A percentile compares a stretch with the other conserved stretches of the same genome.
Conservation (phyloP, 768 basidiomycete species). For the Trametes cingulata region DNA sequence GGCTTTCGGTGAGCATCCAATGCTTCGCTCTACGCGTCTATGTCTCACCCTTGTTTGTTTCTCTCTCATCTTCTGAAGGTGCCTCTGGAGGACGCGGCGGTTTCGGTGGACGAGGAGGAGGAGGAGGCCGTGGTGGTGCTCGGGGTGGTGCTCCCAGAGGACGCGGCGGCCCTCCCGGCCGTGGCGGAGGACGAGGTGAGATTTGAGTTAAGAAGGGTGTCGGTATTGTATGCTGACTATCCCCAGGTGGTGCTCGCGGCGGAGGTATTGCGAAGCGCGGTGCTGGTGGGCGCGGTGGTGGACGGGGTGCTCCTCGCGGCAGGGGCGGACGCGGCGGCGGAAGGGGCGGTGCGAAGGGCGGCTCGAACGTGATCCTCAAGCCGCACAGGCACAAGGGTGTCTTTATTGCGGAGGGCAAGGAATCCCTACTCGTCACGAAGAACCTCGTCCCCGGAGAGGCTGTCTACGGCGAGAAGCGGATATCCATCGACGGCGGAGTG, state of each 20-base stretch:
- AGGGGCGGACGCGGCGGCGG: constrained; percentile 49
- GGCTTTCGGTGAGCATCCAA: constrained; percentile 33
- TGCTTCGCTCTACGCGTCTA: not conserved
- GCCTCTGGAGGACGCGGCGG: constrained; percentile 73
- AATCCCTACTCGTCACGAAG: constrained; percentile 94
- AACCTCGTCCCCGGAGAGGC: constrained; percentile 97
- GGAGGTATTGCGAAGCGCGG: constrained; percentile 31
- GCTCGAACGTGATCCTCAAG: constrained; percentile 88
- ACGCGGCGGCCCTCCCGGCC: constrained; percentile 30
- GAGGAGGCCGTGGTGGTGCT: constrained; percentile 23
- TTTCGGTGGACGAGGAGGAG: constrained; percentile 37
- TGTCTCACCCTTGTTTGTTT: not conserved
- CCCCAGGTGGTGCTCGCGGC: constrained; percentile 22
- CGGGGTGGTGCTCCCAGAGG: constrained; percentile 26
- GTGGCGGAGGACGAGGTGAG: constrained; percentile 27
- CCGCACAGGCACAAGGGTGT: constrained; percentile 94
- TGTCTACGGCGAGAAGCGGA: constrained; percentile 98
- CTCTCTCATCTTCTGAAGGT: constrained; percentile 35
- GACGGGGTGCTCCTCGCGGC: constrained; percentile 32
- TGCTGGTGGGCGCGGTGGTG: constrained; percentile 33
- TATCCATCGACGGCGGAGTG: constrained; percentile 74
- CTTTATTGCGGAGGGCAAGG: constrained; percentile 98
- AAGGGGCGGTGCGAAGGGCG: constrained; percentile 74
- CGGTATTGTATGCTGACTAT: not conserved
- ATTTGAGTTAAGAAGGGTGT: no score